Percentiles rank a stretch among this genome's conserved stretches.
phyloP scores from a whole-genome alignment of 1,284 basidiomycete genomes.

The Malassezia brasiliensis region DNA sequence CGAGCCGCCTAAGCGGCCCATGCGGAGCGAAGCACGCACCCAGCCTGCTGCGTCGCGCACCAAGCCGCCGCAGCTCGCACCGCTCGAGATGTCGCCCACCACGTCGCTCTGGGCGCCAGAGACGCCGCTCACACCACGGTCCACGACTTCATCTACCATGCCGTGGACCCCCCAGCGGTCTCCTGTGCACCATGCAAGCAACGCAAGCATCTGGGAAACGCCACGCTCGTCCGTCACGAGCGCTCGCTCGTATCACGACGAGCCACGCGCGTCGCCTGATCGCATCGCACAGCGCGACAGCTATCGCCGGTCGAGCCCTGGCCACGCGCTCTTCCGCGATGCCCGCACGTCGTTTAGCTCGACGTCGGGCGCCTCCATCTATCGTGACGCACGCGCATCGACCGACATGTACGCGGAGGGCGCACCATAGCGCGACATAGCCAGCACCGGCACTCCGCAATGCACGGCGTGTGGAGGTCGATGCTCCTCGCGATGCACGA shows the following conservation, averaged over 20 bases:
- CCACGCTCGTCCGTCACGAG: background rate
- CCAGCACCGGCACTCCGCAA: too few species aligned
- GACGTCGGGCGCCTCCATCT: background rate
- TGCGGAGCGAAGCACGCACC: background rate
- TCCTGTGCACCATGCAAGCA: background rate
- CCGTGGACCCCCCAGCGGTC: background rate
- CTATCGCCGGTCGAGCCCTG: background rate
- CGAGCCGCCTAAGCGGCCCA: background rate
- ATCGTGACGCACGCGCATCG: background rate
- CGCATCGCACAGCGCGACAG: background rate
- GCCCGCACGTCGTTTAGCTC: constrained; percentile 8
- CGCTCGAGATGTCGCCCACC: background rate
- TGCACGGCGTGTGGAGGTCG: background rate
- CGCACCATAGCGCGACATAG: too few species aligned
- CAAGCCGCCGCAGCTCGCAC: background rate
- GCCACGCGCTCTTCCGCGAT: constrained; percentile 3
- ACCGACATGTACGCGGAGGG: background rate
- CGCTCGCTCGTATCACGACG: background rate
- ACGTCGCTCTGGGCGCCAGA: background rate
- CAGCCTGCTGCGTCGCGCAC: background rate
- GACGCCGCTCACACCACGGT: background rate
- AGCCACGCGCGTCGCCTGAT: background rate
- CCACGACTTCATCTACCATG: background rate
- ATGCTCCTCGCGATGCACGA: background rate
- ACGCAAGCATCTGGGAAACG: background rate